Base-by-base conservation (phyloP, 176 grass and related monocot genomes). In the Melocanna baccifera region DNA sequence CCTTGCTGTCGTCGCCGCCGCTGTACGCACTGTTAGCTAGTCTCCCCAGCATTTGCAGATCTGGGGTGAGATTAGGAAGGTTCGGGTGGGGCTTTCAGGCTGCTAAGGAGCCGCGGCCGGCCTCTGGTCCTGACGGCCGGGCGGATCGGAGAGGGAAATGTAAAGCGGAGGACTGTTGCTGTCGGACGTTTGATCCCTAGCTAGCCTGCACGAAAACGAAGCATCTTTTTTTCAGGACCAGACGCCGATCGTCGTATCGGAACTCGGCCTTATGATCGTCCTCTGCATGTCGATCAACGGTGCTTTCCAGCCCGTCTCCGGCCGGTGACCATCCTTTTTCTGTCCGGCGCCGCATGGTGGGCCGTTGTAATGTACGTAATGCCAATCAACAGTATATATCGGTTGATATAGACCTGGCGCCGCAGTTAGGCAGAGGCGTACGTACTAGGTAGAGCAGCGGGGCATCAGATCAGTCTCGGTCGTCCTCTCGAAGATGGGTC, bases 281-380 rank as follows among this genome's bases (percentile, higher is more conserved):
- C 80, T 67, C 42, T 51, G 64, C 64, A 22, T 46, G 45, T 47
- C 45, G 45, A 65, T 82, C 71, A 0, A 25, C 8, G 71, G 1
- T 32, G 83, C 88, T 89, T 85, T 86, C 71, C 77, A 81, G 88
- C 71, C 53, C 52, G 30, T 61, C 22, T 42, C 28, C 40, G 71
- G 80, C 41, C 26, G 71, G 80, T 62, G 67, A 14, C 59, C 76
- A 34, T 20, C 16, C 16, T 25, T 12, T 46, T 43, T 62, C n/a
- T 19, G 30, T 45, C 5, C 56, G 22, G 56, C 56, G 56, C 26
- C 28, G 42, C 20, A 0, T 40, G 20, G 26, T 3, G 12, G 53
- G 36, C 22, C 5, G 25, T 45, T 63, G 61, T 7, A 2, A 62
- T 3, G 61, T 7, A 30, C 25, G 61, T 15, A 30, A 12, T 29